Percentiles rank a stretch among this genome's conserved stretches.
phyloP scores from a whole-genome alignment of 192 early-diverging fungal genomes.

The Gamsiella multidivaricata region DNA sequence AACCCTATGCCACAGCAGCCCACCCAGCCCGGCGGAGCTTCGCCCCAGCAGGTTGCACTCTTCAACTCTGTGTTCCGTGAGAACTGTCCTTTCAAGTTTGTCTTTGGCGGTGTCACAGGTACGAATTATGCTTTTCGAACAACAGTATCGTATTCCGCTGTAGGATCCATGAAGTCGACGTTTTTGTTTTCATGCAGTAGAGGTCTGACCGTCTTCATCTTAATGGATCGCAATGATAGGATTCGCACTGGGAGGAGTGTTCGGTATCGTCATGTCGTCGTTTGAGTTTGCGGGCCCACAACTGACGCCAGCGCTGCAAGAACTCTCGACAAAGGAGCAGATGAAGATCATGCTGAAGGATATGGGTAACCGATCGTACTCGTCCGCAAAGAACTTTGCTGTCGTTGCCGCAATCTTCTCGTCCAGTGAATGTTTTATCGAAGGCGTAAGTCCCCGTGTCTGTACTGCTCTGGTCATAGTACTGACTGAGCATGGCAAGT shows the following conservation, averaged over 20 bases:
- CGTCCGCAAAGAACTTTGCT: slow-evolving; percentile 94
- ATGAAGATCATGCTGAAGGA: slow-evolving; percentile 86
- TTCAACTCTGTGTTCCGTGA: slow-evolving; percentile 60
- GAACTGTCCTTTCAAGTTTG: slow-evolving; percentile 81
- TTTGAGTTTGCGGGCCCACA: slow-evolving; percentile 87
- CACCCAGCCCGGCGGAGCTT: slow-evolving; percentile 30
- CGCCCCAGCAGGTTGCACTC: slow-evolving; percentile 36
- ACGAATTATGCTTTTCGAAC: slow-evolving; percentile 8
- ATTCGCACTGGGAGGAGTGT: slow-evolving; percentile 89
- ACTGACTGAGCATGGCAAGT: too few species aligned
- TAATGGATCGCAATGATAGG: slow-evolving; percentile 61
- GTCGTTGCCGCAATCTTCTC: slow-evolving; percentile 92
- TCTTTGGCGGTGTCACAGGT: slow-evolving; percentile 77
- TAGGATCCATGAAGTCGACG: too few species aligned
- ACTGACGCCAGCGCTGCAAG: slow-evolving; percentile 68
- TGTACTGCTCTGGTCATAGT: not conserved
- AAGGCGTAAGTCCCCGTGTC: slow-evolving; percentile 68
- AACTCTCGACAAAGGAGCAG: slow-evolving; percentile 86
- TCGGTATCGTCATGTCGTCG: slow-evolving; percentile 93
- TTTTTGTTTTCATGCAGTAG: too few species aligned
- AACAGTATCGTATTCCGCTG: too few species aligned
- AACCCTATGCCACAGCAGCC: slow-evolving; percentile 44
- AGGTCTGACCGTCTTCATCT: too few species aligned
- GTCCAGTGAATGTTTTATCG: slow-evolving; percentile 94
- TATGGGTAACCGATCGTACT: slow-evolving; percentile 84